A percentile compares a stretch with the other conserved stretches of the same genome.
Evolutionary conservation across 2,329 filamentous ascomycete genomes (phyloP).

Genomic region (Apiospora aurea): DNA sequence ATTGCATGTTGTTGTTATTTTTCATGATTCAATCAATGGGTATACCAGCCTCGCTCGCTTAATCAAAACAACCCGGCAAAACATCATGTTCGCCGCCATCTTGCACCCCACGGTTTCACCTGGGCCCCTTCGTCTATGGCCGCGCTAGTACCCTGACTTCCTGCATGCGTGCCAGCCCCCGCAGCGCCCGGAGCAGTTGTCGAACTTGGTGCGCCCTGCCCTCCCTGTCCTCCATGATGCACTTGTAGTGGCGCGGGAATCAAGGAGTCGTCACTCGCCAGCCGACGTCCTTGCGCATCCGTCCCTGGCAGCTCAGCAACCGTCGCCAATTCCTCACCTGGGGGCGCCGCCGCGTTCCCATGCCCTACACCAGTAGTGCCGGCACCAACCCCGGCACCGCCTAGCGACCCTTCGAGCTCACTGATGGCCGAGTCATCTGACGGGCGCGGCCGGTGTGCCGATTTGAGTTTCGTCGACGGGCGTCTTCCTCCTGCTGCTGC

Average conservation of each 20-base stretch:
- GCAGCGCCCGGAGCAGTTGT: neutral
- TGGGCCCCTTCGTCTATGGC: neutral
- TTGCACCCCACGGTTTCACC: constrained; percentile 19
- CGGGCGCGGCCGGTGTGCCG: neutral
- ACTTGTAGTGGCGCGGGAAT: constrained; percentile 3
- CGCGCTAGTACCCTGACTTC: neutral
- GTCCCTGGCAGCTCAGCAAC: neutral
- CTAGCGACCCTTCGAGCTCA: constrained; percentile 20
- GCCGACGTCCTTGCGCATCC: neutral
- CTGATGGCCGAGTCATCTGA: neutral
- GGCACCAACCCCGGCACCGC: neutral
- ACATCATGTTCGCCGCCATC: constrained; percentile 8
- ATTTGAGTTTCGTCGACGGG: neutral
- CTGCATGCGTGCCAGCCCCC: neutral
- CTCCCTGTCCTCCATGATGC: neutral
- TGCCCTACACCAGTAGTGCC: neutral
- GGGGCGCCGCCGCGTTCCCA: neutral
- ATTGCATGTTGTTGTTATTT: neutral
- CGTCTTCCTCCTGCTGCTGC: neutral
- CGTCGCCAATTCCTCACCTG: neutral
- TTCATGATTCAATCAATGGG: neutral
- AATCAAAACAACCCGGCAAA: neutral
- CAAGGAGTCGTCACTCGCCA: neutral
- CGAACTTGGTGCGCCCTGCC: neutral
- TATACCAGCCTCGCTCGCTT: neutral